Evolutionary conservation across 371 early-diverging fungal species (phyloP).

Genomic region (Mucor circinelloides): DNA sequence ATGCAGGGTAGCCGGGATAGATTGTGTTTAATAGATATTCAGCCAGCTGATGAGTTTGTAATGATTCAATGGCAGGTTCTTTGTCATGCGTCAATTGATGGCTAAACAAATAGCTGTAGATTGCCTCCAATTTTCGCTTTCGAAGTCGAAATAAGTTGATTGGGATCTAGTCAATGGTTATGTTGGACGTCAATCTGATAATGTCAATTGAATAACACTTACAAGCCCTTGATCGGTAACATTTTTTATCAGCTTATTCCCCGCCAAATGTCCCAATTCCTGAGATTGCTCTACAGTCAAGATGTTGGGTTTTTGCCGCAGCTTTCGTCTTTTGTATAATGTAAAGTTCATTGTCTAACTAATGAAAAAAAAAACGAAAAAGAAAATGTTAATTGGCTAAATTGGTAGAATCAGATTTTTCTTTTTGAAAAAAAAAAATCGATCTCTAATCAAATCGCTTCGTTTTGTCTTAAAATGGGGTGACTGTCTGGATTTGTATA

Average conservation of each 20-base stretch:
- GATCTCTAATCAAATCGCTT: background rate
- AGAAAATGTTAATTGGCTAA: background rate
- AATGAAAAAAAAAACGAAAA: background rate
- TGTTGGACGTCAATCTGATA: background rate
- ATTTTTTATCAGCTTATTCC: conserved; percentile 15
- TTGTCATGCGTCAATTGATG: conserved; percentile 22
- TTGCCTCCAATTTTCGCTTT: conserved; percentile 23
- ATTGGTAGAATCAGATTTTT: conserved; percentile 1
- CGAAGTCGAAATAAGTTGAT: conserved; percentile 23
- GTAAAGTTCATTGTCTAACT: conserved; percentile 12
- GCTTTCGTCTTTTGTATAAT: conserved; percentile 16
- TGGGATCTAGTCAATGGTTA: conserved; percentile 14
- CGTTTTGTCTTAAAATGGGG: background rate
- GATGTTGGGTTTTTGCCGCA: conserved; percentile 29
- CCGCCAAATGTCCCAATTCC: conserved; percentile 21
- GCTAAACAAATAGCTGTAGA: conserved; percentile 9
- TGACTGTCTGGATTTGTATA: background rate
- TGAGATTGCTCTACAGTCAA: conserved; percentile 21
- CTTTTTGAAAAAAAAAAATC: background rate
- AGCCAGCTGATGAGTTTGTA: conserved; percentile 28
- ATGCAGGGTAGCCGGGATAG: conserved; percentile 28
- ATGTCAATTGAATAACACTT: background rate
- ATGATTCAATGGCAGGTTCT: conserved; percentile 5
- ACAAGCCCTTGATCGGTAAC: conserved; percentile 21
- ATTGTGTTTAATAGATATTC: conserved; percentile 21